A percentile compares a stretch with the other conserved stretches of the same genome.
Evolutionary conservation across 306 rosid species (phyloP).

Genomic region (Prunus campanulata): DNA sequence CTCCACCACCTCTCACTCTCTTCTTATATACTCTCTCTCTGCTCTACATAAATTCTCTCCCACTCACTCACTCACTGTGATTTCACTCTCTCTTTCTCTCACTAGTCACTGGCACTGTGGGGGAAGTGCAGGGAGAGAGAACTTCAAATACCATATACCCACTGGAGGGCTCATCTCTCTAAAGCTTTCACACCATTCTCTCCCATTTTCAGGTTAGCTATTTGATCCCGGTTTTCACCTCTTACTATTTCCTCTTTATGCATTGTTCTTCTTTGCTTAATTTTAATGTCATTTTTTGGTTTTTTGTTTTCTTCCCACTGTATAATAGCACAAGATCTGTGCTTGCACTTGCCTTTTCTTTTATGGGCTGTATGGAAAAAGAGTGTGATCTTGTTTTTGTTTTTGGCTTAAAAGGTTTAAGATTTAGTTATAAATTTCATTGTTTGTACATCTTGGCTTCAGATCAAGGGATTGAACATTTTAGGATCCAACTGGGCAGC

Average conservation of each 20-base stretch:
- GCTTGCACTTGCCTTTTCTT: conserved; percentile 7
- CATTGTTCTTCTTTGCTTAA: neutral
- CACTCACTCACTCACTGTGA: neutral
- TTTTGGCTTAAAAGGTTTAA: neutral
- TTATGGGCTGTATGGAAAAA: conserved; percentile 1
- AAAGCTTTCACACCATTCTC: neutral
- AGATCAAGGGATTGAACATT: neutral
- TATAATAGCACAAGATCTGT: neutral
- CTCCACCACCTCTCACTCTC: neutral
- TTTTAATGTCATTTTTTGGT: too few species aligned
- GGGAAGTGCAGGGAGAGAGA: conserved; percentile 16
- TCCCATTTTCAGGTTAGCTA: conserved; percentile 9
- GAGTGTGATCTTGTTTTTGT: neutral
- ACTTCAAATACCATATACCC: conserved; percentile 11
- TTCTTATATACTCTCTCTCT: neutral
- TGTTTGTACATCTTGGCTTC: conserved; percentile 5
- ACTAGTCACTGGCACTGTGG: conserved; percentile 1
- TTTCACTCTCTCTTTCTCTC: neutral
- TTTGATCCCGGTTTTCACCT: neutral
- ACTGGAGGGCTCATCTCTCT: neutral
- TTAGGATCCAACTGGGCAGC: neutral
- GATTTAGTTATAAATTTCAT: conserved; percentile 14
- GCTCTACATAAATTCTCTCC: conserved; percentile 3
- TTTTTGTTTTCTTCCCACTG: neutral
- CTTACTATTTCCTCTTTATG: neutral